Evolutionary conservation across 2,329 filamentous ascomycete genomes (phyloP).

Genomic region (Colletotrichum incanum): DNA sequence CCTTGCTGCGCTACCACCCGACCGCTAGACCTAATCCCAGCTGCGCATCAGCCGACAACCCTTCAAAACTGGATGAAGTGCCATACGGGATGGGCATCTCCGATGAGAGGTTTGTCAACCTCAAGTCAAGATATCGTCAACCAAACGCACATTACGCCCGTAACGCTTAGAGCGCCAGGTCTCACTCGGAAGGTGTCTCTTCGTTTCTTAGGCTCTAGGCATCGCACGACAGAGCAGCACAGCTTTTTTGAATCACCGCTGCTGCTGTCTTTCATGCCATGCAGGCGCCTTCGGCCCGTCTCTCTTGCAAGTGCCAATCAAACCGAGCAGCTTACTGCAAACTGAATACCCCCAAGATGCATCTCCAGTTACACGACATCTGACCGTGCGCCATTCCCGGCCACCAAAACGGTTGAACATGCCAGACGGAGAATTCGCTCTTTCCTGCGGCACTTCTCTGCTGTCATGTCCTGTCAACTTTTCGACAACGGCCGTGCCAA

Average conservation of each 20-base stretch:
- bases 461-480: not conserved
- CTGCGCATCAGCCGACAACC: not conserved
- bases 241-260: not conserved
- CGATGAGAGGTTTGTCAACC: not conserved
- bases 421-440: slow-evolving; percentile 17
- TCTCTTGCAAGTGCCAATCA: slow-evolving; percentile 2
- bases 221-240: not conserved
- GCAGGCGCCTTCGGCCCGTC: slow-evolving; percentile 7
- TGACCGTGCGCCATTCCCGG: not conserved
- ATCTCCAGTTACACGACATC: slow-evolving; percentile 25
- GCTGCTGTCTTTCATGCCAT: slow-evolving; percentile 8
- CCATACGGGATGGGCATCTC: not conserved
- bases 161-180: not conserved
- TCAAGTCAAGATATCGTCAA: not conserved
- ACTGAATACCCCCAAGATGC: not conserved
- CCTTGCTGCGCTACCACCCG: not conserved
- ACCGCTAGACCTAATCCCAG: not conserved
- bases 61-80: not conserved
- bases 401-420: slow-evolving; percentile 1
- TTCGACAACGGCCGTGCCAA: not conserved
- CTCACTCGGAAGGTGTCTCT: not conserved
- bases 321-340: not conserved
- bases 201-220: not conserved
- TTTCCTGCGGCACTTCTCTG: not conserved
- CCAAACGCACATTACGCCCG: not conserved